Base-by-base conservation (phyloP, 495 filamentous ascomycete genomes). In the Aspergillus baeticus region DNA sequence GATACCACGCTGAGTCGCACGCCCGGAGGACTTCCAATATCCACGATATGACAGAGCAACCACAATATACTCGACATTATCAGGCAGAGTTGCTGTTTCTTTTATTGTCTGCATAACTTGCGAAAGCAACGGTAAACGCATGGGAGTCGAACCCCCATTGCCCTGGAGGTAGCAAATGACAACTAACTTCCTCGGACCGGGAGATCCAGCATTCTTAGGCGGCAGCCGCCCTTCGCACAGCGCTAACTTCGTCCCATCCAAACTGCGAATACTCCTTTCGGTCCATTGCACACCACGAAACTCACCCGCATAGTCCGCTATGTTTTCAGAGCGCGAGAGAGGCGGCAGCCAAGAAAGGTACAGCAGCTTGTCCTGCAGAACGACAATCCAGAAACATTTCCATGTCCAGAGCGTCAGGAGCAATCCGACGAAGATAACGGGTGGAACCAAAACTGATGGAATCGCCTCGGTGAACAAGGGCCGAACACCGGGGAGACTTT, bases 341-440 rank as follows among this genome's bases (percentile, higher is more conserved):
- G 88, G 87, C 10, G 87, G 88, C 7, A 91, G 59, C 31, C 83
- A 84, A 0, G 89, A 86, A 71, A 91, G 89, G 69, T 92, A 92
- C 44, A 93, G 84, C 55, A 94, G 90, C 57, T 90, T 89, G 63
- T 92, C 89, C 68, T 92, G 90, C 64, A 93, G 86, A 5, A 87
- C 59, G 17, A 93, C 77, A 71, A 92, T 83, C 87, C 91, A 89
- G 51, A 86, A 65, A 59, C 88, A 92, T 72, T 94, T 92, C 81
- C 87, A 92, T 0, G 79, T 78, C 86, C 87, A 92, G 10, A 92
- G 76, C 5, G 78, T 73, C 8, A 90, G 55, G 2, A 89, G 68
- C 11, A 95, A 72, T 8, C 87, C 86, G 7, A 72, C 61, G 62
- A 91, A 92, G 44, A 90, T 75, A 5, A 76, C 64, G 0, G 90